Conservation (phyloP, 1,139 yeast species). For the Taiozyma onychis region DNA sequence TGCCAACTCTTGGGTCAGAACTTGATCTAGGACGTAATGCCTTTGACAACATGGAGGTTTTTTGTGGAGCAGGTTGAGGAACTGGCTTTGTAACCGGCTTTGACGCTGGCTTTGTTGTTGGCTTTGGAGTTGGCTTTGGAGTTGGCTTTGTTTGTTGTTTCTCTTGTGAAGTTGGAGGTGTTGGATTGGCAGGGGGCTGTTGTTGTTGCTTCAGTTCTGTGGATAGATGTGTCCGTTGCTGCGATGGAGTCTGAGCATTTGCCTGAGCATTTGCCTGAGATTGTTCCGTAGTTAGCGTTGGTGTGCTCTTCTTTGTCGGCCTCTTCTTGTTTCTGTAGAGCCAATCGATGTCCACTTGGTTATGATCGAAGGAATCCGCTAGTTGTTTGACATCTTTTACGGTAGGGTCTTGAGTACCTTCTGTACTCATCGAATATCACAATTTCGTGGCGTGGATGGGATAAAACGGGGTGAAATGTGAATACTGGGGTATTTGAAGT, state of each 20-base stretch:
- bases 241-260: not conserved
- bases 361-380: not conserved
- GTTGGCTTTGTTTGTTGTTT: not conserved
- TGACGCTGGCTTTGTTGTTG: not conserved
- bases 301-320: constrained; percentile 32
- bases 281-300: not conserved
- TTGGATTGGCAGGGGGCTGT: constrained; percentile 13
- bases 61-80: not conserved
- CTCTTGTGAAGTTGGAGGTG: constrained; percentile 1
- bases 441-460: not conserved
- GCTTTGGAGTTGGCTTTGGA: not conserved
- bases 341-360: constrained; percentile 70
- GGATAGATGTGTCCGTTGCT: not conserved
- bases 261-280: not conserved
- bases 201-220: constrained; percentile 2
- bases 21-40: constrained; percentile 20
- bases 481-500: not conserved
- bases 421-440: not conserved
- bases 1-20: constrained; percentile 12
- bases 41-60: constrained; percentile 12
- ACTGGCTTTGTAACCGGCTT: not conserved
- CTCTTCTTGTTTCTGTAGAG: constrained; percentile 58
- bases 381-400: not conserved
- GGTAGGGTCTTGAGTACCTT: not conserved
- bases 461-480: not conserved